Conservation (phyloP, 306 rosid genomes). For the Cicer judaicum region DNA sequence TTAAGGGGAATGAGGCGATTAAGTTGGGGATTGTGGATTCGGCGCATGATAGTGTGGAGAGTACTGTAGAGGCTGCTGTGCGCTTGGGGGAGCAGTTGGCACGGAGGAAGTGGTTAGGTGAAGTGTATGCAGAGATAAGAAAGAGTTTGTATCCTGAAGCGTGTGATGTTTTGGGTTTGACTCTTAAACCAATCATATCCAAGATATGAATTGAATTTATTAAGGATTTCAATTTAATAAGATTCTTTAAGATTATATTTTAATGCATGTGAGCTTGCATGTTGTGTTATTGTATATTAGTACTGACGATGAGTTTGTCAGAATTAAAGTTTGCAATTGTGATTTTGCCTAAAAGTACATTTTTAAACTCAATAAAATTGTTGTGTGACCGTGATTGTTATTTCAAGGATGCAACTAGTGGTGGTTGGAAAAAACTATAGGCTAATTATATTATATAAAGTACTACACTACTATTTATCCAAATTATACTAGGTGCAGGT, state of each 20-base stretch:
- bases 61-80: slow-evolving; percentile 55
- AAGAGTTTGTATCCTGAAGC: slow-evolving; percentile 67
- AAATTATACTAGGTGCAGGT: neutral
- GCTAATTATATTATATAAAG: neutral
- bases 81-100: slow-evolving; percentile 56
- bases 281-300: neutral
- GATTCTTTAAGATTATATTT: neutral
- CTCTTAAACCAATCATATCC: slow-evolving; percentile 16
- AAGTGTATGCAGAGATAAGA: slow-evolving; percentile 68
- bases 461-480: neutral
- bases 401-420: neutral
- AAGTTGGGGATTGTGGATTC: slow-evolving; percentile 68
- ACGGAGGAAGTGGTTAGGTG: slow-evolving; percentile 59
- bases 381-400: neutral
- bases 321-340: neutral
- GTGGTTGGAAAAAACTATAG: neutral
- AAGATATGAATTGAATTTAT: slow-evolving; percentile 51
- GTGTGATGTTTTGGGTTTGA: slow-evolving; percentile 52
- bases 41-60: slow-evolving; percentile 61
- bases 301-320: neutral
- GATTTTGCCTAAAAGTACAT: neutral
- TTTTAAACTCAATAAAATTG: too few species aligned
- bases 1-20: slow-evolving; percentile 58
- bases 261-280: neutral
- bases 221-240: neutral